These are phyloP conservation scores for Earliella scabrosa DNA, from an alignment of 1,284 basidiomycete genomes.

Conservation along the genomic window DNA sequence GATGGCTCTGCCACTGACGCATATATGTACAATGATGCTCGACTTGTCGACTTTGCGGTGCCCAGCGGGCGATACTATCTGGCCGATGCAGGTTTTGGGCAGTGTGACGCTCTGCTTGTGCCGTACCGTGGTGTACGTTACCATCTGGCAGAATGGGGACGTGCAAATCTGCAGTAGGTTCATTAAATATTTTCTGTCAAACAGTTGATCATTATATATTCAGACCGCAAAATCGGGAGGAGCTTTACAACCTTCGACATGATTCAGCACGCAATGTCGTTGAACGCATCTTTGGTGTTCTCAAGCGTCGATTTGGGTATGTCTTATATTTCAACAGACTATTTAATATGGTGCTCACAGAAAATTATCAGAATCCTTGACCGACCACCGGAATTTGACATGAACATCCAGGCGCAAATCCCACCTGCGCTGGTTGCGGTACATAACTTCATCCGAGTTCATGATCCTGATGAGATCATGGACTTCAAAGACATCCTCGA, in stretches of 20 bases:
- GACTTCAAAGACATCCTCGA: background rate
- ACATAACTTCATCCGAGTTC: conserved; percentile 5
- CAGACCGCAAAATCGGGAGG: conserved; percentile 39
- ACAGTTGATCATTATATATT: background rate
- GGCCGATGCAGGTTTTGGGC: conserved; percentile 39
- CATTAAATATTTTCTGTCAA: conserved; percentile 1
- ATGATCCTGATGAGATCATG: background rate
- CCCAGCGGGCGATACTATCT: conserved; percentile 29
- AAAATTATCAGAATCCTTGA: background rate
- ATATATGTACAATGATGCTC: conserved; percentile 30
- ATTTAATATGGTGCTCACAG: background rate
- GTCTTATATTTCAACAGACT: background rate
- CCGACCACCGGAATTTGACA: background rate
- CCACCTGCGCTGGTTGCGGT: background rate
- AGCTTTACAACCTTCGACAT: conserved; percentile 48
- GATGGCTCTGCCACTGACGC: conserved; percentile 41
- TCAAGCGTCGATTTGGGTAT: background rate
- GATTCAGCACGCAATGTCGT: conserved; percentile 42
- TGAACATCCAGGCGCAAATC: background rate
- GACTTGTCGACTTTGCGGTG: conserved; percentile 16
- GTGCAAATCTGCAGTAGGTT: conserved; percentile 23
- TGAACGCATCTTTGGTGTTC: conserved; percentile 44
- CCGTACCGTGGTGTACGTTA: conserved; percentile 40
- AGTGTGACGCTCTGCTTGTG: conserved; percentile 34
- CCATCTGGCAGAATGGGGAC: conserved; percentile 41